These are phyloP conservation scores for Suhomyces kilbournensis DNA, from an alignment of 805 yeast genomes.

Conservation along the genomic window DNA sequence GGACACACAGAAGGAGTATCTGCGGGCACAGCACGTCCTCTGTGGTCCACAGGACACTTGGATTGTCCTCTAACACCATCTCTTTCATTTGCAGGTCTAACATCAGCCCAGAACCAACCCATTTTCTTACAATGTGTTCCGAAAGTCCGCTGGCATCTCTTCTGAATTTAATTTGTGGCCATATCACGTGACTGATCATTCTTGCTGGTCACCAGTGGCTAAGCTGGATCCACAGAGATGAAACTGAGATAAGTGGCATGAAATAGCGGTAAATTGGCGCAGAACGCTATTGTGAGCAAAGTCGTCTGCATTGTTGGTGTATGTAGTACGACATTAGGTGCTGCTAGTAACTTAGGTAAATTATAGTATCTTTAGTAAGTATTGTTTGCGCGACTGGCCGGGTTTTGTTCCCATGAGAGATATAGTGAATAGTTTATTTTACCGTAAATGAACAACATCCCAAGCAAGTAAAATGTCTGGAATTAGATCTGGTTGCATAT, in stretches of 20 bases:
- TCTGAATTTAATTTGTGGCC: not conserved
- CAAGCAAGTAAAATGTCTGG: not conserved
- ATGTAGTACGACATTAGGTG: not conserved
- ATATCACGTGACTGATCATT: not conserved
- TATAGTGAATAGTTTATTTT: not conserved
- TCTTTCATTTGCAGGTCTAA: constrained; percentile 4
- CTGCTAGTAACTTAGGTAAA: not conserved
- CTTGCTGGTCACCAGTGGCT: not conserved
- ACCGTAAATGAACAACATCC: not conserved
- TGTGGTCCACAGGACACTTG: constrained; percentile 43
- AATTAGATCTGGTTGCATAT: not conserved
- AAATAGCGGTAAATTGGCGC: too few species aligned
- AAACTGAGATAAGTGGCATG: too few species aligned
- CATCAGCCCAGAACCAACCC: constrained; percentile 92
- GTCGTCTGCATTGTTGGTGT: not conserved
- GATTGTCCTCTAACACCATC: not conserved
- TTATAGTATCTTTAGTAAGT: not conserved
- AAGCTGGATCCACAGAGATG: not conserved
- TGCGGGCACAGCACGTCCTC: not conserved
- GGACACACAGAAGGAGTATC: constrained; percentile 32
- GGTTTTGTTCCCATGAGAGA: not conserved
- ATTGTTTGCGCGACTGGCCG: not conserved
- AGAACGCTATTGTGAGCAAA: too few species aligned
- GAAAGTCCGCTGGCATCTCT: not conserved
- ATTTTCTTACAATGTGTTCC: constrained; percentile 28